Evolutionary conservation across 2,329 filamentous ascomycete species (phyloP).

Genomic region (Nothomitra cinnamomea): DNA sequence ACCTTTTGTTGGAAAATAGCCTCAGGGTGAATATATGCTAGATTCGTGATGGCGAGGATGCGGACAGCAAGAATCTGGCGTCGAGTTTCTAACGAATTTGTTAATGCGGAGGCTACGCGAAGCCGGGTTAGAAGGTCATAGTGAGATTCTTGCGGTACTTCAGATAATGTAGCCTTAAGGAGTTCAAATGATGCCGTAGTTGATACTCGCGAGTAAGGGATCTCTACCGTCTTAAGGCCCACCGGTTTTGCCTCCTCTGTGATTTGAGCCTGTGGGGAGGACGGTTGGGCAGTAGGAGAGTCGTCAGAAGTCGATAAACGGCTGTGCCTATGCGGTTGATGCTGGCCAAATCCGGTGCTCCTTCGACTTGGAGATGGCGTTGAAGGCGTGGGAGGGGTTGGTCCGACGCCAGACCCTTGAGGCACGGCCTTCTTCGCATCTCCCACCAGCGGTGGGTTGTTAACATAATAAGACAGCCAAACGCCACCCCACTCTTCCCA

Average conservation of each 20-base stretch:
- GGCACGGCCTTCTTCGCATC: neutral
- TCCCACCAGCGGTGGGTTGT: slow-evolving; percentile 3
- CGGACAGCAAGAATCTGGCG: slow-evolving; percentile 66
- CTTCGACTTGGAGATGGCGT: slow-evolving; percentile 20
- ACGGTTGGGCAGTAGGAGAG: slow-evolving; percentile 29
- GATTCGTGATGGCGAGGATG: slow-evolving; percentile 72
- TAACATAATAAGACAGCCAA: slow-evolving; percentile 57
- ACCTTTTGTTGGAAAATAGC: slow-evolving; percentile 71
- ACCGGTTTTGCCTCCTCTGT: neutral
- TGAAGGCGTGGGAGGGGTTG: slow-evolving; percentile 5
- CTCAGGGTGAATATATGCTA: slow-evolving; percentile 80
- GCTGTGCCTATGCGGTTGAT: slow-evolving; percentile 34
- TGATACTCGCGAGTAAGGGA: slow-evolving; percentile 35
- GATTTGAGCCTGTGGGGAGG: slow-evolving; percentile 14
- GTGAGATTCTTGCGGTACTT: slow-evolving; percentile 53
- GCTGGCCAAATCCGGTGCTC: slow-evolving; percentile 26
- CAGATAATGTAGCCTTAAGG: slow-evolving; percentile 26
- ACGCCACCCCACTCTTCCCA: slow-evolving; percentile 74
- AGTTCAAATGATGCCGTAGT: slow-evolving; percentile 24
- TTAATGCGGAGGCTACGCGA: slow-evolving; percentile 66
- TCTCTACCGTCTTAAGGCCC: slow-evolving; percentile 40
- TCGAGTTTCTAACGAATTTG: slow-evolving; percentile 45
- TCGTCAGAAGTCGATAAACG: slow-evolving; percentile 27
- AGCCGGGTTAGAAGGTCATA: slow-evolving; percentile 79
- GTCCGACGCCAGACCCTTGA: neutral